phyloP scores from a whole-genome alignment of 306 rosid species.

The Quillaja saponaria region DNA sequence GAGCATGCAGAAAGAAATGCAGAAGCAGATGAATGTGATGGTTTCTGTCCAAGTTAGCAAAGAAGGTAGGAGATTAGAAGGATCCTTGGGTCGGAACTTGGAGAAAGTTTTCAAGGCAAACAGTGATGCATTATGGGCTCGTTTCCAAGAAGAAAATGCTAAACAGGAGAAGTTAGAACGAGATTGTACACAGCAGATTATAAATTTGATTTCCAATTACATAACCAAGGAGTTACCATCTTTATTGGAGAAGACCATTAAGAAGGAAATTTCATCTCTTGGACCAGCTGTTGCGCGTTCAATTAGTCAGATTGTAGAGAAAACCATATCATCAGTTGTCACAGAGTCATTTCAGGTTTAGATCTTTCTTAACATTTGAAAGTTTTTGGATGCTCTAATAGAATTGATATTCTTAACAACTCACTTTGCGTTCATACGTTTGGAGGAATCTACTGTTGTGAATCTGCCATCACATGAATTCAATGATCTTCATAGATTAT shows the following conservation, averaged over 20 bases:
- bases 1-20: constrained; percentile 64
- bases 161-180: constrained; percentile 65
- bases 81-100: constrained; percentile 56
- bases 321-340: constrained; percentile 47
- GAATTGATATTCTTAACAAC: constrained; percentile 5
- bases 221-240: constrained; percentile 56
- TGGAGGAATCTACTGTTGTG: constrained; percentile 18
- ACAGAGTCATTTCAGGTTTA: constrained; percentile 67
- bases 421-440: neutral
- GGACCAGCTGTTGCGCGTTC: constrained; percentile 61
- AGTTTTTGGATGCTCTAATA: constrained; percentile 10
- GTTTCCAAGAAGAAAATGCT: constrained; percentile 62
- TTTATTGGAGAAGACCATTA: constrained; percentile 56
- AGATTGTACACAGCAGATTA: constrained; percentile 58
- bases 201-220: constrained; percentile 55
- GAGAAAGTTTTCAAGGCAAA: constrained; percentile 64
- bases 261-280: constrained; percentile 63
- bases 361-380: constrained; percentile 25
- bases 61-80: constrained; percentile 72
- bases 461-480: constrained; percentile 6
- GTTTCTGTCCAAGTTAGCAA: constrained; percentile 60
- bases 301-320: constrained; percentile 52
- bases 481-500: neutral
- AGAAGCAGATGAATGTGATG: constrained; percentile 61
- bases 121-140: constrained; percentile 66